Evolutionary conservation across 2,329 filamentous ascomycete genomes (phyloP).

Genomic region (Ceratocystis variospora): DNA sequence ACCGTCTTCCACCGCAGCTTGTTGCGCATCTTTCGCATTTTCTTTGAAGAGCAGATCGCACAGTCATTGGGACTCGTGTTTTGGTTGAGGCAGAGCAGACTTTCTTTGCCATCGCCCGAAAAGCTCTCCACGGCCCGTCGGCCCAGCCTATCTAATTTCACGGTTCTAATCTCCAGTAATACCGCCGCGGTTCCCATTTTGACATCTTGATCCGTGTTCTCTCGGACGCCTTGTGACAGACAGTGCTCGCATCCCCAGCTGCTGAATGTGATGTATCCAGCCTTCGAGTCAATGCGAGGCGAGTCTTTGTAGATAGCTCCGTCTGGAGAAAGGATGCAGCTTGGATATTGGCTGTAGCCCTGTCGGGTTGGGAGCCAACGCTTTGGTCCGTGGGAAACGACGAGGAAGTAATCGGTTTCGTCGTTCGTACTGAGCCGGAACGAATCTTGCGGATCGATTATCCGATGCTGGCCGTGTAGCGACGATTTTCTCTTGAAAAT

Average conservation of each 20-base stretch:
- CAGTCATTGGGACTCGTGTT: slow-evolving; percentile 3
- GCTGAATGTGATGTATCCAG: slow-evolving; percentile 15
- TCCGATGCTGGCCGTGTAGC: background rate
- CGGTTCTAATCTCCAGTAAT: slow-evolving; percentile 10
- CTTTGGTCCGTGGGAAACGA: slow-evolving; percentile 13
- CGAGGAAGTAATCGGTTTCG: slow-evolving; percentile 11
- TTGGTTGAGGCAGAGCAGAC: slow-evolving; percentile 6
- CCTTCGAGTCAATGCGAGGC: slow-evolving; percentile 4
- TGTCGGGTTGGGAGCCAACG: slow-evolving; percentile 12
- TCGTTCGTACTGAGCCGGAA: background rate
- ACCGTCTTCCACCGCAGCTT: slow-evolving; percentile 15
- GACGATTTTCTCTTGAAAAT: background rate
- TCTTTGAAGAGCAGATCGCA: slow-evolving; percentile 12
- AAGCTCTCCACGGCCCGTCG: background rate
- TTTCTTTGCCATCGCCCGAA: slow-evolving; percentile 7
- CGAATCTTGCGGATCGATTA: background rate
- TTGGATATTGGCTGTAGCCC: slow-evolving; percentile 13
- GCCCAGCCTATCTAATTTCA: slow-evolving; percentile 16
- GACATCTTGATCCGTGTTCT: slow-evolving; percentile 4
- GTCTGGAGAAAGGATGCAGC: slow-evolving; percentile 14
- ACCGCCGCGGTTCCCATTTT: slow-evolving; percentile 8
- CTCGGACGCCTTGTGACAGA: slow-evolving; percentile 11
- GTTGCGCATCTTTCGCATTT: slow-evolving; percentile 8
- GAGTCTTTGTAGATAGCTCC: slow-evolving; percentile 15
- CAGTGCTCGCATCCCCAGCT: slow-evolving; percentile 17